Percentiles rank a stretch among this genome's conserved stretches.
Conservation (phyloP, 352 stramenopile species). For the Globisporangium nodosum region DNA sequence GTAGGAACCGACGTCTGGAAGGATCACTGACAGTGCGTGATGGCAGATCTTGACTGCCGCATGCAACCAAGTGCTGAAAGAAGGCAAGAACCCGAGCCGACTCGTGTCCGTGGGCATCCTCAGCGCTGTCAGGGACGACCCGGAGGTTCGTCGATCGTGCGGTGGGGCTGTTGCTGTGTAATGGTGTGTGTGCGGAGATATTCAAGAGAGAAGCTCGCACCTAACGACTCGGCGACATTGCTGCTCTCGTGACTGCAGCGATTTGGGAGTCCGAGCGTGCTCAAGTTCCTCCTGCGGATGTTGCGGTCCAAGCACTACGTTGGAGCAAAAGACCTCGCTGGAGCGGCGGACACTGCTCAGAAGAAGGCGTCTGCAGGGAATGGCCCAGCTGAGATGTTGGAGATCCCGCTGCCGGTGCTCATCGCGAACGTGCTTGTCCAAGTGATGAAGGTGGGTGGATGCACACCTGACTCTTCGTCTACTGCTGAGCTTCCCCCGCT, state of each 20-base stretch:
- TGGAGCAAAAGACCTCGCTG: conserved; percentile 30
- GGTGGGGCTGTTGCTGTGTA: not conserved
- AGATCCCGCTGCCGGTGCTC: conserved; percentile 66
- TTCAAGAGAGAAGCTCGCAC: not conserved
- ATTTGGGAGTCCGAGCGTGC: conserved; percentile 45
- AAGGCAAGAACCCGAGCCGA: conserved; percentile 44
- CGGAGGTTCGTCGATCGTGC: conserved; percentile 20
- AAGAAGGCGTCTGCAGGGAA: conserved; percentile 19
- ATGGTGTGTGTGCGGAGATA: not conserved
- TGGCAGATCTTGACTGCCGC: conserved; percentile 39
- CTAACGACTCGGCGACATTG: not conserved
- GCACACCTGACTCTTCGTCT: not conserved
- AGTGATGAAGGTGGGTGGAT: conserved; percentile 44
- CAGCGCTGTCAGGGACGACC: conserved; percentile 47
- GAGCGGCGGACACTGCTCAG: not conserved
- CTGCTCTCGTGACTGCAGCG: conserved; percentile 14
- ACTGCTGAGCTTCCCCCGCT: not conserved
- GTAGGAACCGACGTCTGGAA: not conserved
- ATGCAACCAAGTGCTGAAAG: conserved; percentile 50
- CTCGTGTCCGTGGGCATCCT: conserved; percentile 60
- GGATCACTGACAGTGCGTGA: not conserved
- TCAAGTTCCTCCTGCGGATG: conserved; percentile 76
- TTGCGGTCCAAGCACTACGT: conserved; percentile 81
- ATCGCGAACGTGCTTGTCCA: conserved; percentile 65
- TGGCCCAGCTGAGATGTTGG: conserved; percentile 22